Evolutionary conservation across 2,329 filamentous ascomycete genomes (phyloP), one percentile per base, ranked within the genome.

Genomic region (Hypoxylon sp.): DNA sequence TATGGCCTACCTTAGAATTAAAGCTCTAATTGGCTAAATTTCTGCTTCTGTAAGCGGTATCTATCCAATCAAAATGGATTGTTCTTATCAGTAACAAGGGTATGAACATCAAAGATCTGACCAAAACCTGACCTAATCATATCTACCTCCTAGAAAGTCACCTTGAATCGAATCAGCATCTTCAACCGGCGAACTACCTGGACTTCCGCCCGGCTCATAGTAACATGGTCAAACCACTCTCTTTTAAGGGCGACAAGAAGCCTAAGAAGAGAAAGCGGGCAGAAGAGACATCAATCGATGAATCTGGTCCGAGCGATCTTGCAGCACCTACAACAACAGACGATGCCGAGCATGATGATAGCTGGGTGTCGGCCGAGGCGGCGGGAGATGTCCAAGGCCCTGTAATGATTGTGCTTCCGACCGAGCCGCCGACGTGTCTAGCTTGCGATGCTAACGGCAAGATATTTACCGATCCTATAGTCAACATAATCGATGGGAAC

Each of bases 201-300:
- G 43, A 53, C 47, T 24, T 5, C 22, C 2, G 10, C 24, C 22
- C 19, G 50, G 22, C 22, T 53, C 55, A 58, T 59, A 64, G 46
- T 71, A 79, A 68, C 65, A 95, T 95, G 91, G 90, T 97, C 71
- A 97, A 97, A 77, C 89, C 94, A 49, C 86, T 99, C 61, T 84
- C 88, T 50, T 99, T 99, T 85, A 99, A 99, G 81, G 95, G 95
- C 83, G 95, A 99, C 81, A 97, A 96, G 79, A 95, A 95, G 81
- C 81, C 87, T 62, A 97, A 95, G 79, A 97, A 97, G 84, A 87
- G 93, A 77, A 97, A 97, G 85, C 88, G 91, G 71, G 79, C 85
- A 49, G 81, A 83, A 54, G 82, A 87, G 44, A 52, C 61, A 2
- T 62, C 64, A 1, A 37, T 59, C 80, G 83, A 62, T 78, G 81